Percentiles rank a stretch among this genome's conserved stretches.
Conservation (phyloP, 139 green algal genomes). For the Chlorella sp. region DNA sequence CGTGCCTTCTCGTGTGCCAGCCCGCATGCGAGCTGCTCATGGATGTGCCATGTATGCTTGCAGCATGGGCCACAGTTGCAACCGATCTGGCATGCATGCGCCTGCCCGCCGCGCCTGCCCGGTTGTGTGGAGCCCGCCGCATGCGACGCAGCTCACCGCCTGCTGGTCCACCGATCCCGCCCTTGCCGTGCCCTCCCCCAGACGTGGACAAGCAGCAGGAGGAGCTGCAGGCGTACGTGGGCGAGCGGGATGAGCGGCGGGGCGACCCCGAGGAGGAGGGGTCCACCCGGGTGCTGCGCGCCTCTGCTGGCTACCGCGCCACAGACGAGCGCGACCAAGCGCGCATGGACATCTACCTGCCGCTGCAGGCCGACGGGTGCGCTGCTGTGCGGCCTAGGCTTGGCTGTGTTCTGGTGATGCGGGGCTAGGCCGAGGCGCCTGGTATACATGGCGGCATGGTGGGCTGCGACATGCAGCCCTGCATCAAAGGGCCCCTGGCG, state of each 20-base stretch:
- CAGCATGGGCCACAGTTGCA: too few relatives aligned
- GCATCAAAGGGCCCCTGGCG: too few relatives aligned
- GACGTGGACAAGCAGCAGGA: background rate
- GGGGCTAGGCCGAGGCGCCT: background rate
- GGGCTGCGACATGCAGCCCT: too few relatives aligned
- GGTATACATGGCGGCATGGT: background rate
- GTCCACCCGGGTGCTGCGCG: background rate
- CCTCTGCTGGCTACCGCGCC: slow-evolving; percentile 1
- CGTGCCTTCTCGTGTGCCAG: background rate
- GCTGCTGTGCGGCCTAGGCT: background rate
- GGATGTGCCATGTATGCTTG: too few relatives aligned
- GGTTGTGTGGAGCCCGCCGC: background rate
- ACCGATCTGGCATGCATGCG: too few relatives aligned
- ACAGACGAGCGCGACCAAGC: background rate
- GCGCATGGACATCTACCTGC: slow-evolving; percentile 2
- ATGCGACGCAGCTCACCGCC: too few relatives aligned
- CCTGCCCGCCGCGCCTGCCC: background rate
- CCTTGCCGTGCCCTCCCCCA: background rate
- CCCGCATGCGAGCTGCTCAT: background rate
- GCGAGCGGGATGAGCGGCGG: background rate
- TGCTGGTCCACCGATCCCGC: background rate
- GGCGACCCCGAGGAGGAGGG: background rate
- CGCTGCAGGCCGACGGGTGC: background rate
- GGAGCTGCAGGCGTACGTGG: slow-evolving; percentile 6
- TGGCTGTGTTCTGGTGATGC: background rate